Base-by-base conservation (phyloP, 805 yeast genomes). In the Clavispora asparagi region DNA sequence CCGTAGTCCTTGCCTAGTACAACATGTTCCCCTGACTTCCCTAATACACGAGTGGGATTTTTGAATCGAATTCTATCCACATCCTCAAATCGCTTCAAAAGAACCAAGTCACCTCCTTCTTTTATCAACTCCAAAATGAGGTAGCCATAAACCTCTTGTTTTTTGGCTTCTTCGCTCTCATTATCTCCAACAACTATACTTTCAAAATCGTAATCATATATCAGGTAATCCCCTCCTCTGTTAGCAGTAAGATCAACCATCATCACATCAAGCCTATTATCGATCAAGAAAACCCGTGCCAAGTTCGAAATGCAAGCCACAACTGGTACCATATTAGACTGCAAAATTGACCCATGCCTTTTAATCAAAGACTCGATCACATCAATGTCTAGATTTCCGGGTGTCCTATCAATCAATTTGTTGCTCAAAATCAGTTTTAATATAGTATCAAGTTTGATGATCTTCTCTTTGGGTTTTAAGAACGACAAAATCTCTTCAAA, bases 141-240 rank as follows among this genome's bases (percentile, higher is more conserved):
- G 55, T 78, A 84, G 0, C 92, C 94, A 45, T 70, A 75, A 23
- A 71, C 70, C 7, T 71, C 70, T 16, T 64, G 67, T 47, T 81
- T 86, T 4, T 40, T 32, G 1, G 14, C 27, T 7, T 29, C 42
- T 23, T 41, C 47, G 13, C 33, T 36, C 6, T 39, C 49, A 23
- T 49, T 52, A 26, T 52, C 53, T 23, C 47, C 56, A 16, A 52
- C 50, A 10, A 47, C 19, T 11, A 46, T 43, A 28, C 52, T 47
- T 51, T 81, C 83, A 62, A 86, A 85, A 60, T 85, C 92, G 62
- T 83, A 85, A 62, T 85, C 92, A 60, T 85, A 86, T 83, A 86
- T 81, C 57, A 87, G 86, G 45, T 85, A 79, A 52, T 54, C 58
- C 6, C 50, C 52, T 7, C 59, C 59, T 14, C 45, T 44, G 45